Conservation (phyloP, 1,284 basidiomycete species). For the Xerocomus nothofagi region DNA sequence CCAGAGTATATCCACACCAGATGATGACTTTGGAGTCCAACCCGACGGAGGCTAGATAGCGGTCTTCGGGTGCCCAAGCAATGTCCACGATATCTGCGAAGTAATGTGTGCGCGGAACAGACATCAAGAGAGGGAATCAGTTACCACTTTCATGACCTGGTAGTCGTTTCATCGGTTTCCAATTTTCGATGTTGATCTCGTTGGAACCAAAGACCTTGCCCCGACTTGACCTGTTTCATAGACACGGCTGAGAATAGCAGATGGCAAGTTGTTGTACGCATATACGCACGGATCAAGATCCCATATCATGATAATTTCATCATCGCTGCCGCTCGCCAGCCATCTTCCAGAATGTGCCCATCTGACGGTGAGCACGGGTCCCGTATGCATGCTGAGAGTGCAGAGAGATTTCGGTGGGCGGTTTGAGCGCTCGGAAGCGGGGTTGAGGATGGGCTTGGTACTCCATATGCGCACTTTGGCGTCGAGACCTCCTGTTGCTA, state of each 20-base stretch:
- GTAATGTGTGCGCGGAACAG: background rate
- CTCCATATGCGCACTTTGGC: constrained; percentile 98
- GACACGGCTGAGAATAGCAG: background rate
- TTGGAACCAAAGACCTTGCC: constrained; percentile 91
- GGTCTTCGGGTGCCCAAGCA: constrained; percentile 91
- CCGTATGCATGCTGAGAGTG: constrained; percentile 92
- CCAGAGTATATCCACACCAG: constrained; percentile 89
- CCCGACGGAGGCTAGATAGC: constrained; percentile 92
- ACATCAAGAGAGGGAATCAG: constrained; percentile 11
- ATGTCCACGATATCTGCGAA: constrained; percentile 88
- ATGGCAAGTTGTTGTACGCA: background rate
- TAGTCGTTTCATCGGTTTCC: constrained; percentile 90
- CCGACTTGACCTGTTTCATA: constrained; percentile 58
- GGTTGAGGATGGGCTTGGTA: constrained; percentile 86
- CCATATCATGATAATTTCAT: constrained; percentile 96
- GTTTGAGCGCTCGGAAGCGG: constrained; percentile 69
- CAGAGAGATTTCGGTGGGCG: constrained; percentile 85
- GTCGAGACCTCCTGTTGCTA: constrained; percentile 95
- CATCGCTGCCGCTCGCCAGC: constrained; percentile 96
- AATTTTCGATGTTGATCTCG: constrained; percentile 95
- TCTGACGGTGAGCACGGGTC: constrained; percentile 90
- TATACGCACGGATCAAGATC: constrained; percentile 86
- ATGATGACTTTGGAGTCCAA: constrained; percentile 90
- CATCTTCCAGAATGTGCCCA: constrained; percentile 96
- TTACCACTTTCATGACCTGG: constrained; percentile 91